Conservation (phyloP, 2,329 filamentous ascomycete genomes). For the Colletotrichum cordylinicola region DNA sequence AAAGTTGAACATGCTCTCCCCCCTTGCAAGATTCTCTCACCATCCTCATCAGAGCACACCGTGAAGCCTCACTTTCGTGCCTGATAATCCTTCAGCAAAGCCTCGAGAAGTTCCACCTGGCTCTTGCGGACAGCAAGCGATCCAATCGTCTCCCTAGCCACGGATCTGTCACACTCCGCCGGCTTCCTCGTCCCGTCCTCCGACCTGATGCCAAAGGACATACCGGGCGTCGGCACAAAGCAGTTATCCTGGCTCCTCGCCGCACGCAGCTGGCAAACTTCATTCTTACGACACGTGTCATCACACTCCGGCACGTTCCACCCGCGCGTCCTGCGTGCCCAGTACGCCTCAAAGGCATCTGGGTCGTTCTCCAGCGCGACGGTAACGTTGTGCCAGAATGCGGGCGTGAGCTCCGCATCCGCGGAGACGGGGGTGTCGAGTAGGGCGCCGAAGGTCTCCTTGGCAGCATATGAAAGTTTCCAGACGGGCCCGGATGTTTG, state of each 20-base stretch:
- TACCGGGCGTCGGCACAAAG: not conserved
- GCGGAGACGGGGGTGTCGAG: not conserved
- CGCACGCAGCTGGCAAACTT: not conserved
- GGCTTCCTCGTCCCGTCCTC: not conserved
- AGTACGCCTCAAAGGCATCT: not conserved
- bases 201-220: not conserved
- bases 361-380: not conserved
- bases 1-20: accelerated
- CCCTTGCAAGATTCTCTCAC: accelerated
- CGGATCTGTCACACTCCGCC: not conserved
- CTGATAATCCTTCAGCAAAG: not conserved
- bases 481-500: not conserved
- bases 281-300: not conserved
- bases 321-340: not conserved
- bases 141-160: not conserved
- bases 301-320: not conserved
- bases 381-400: not conserved
- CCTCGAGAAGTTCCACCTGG: not conserved
- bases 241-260: not conserved
- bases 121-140: not conserved
- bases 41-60: accelerated
- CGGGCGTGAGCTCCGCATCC: accelerated
- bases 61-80: accelerated
- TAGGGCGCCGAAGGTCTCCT: not conserved
- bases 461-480: not conserved